A percentile compares a stretch with the other conserved stretches of the same genome.
Conservation (phyloP, 805 yeast genomes). For the Candida nemodendra region DNA sequence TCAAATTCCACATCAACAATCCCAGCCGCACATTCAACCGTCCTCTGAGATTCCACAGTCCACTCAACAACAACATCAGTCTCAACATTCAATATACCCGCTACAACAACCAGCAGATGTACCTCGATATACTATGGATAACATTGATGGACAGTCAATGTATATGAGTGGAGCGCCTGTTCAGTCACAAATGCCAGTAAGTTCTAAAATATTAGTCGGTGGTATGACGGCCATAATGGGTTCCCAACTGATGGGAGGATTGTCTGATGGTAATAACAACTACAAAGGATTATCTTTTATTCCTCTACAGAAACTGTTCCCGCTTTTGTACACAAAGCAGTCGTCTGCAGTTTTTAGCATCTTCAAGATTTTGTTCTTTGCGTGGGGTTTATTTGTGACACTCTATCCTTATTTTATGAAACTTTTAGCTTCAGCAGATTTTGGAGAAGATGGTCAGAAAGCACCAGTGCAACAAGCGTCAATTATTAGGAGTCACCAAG, state of each 20-base stretch:
- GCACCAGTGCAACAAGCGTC: not conserved
- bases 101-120: constrained; percentile 8
- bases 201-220: constrained; percentile 31
- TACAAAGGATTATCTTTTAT: constrained; percentile 27
- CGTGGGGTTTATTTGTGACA: constrained; percentile 22
- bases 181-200: constrained; percentile 18
- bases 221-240: constrained; percentile 37
- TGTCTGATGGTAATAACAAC: constrained; percentile 7
- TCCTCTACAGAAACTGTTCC: constrained; percentile 26
- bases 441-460: constrained; percentile 2
- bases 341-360: constrained; percentile 11
- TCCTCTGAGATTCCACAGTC: constrained; percentile 1
- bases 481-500: constrained; percentile 6
- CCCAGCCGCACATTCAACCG: constrained; percentile 2
- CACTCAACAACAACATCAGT: not conserved
- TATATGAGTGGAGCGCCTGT: not conserved
- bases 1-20: constrained; percentile 9
- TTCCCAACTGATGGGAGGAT: constrained; percentile 26
- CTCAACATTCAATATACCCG: constrained; percentile 1
- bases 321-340: constrained; percentile 20
- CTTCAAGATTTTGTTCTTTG: constrained; percentile 16
- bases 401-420: constrained; percentile 12
- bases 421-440: constrained; percentile 2
- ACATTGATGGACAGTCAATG: not conserved
- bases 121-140: constrained; percentile 4